phyloP scores from a whole-genome alignment of 768 basidiomycete species.

The Trametopsis cervina region DNA sequence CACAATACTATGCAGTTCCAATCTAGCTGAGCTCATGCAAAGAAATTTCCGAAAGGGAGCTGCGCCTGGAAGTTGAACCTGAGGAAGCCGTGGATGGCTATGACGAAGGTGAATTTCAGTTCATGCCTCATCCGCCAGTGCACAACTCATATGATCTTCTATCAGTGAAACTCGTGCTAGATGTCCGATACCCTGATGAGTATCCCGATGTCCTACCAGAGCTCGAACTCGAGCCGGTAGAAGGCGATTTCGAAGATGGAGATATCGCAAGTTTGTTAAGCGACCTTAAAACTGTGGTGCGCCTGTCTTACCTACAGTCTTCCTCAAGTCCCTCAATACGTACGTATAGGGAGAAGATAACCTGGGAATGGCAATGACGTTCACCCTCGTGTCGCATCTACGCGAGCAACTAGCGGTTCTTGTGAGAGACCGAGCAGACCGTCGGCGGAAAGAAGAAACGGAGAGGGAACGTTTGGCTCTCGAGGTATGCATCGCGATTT shows the following conservation, averaged over 20 bases:
- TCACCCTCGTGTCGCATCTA: constrained; percentile 82
- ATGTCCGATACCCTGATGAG: constrained; percentile 67
- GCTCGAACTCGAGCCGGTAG: constrained; percentile 53
- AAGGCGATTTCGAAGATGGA: constrained; percentile 53
- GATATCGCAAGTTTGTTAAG: constrained; percentile 50
- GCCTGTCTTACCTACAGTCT: constrained; percentile 19
- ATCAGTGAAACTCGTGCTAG: constrained; percentile 67
- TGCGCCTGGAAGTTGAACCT: constrained; percentile 83
- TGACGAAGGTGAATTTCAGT: constrained; percentile 41
- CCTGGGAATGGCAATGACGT: constrained; percentile 96
- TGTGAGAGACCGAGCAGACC: constrained; percentile 52
- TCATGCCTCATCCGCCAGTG: constrained; percentile 9
- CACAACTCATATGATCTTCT: constrained; percentile 7
- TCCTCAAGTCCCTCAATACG: not conserved
- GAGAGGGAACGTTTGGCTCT: constrained; percentile 70
- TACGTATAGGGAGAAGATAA: constrained; percentile 68
- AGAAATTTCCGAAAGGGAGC: constrained; percentile 81
- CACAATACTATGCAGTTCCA: constrained; percentile 16
- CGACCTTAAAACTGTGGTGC: constrained; percentile 50
- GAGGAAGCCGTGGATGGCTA: constrained; percentile 65
- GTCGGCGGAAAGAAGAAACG: constrained; percentile 48
- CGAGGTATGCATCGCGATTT: constrained; percentile 46
- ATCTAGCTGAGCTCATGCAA: constrained; percentile 44
- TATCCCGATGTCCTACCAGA: constrained; percentile 85
- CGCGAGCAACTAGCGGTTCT: constrained; percentile 68